These are phyloP conservation scores for Pythium plurisporium DNA, from an alignment of 352 stramenopile genomes.

Conservation along the genomic window DNA sequence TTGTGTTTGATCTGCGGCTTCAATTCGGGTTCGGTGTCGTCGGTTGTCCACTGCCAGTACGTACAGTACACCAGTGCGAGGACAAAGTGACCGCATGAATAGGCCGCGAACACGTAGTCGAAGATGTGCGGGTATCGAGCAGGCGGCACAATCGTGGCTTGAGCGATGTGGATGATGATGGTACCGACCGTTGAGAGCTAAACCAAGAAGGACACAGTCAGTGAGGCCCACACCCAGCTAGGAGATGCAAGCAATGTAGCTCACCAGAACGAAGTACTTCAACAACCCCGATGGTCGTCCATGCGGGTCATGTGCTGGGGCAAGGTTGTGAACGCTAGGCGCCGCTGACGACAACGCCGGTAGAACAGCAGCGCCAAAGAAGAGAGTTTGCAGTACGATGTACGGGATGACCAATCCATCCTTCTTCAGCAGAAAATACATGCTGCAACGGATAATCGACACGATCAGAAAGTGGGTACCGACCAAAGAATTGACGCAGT, in stretches of 20 bases:
- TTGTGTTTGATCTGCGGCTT: background rate
- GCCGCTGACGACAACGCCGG: constrained; percentile 10
- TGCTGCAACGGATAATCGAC: constrained; percentile 34
- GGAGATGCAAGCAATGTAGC: background rate
- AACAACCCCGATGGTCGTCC: constrained; percentile 32
- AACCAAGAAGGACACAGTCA: background rate
- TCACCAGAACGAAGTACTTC: constrained; percentile 49
- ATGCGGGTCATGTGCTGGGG: constrained; percentile 37
- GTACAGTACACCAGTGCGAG: constrained; percentile 71
- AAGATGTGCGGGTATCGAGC: constrained; percentile 75
- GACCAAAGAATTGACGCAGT: background rate
- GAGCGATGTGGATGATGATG: constrained; percentile 48
- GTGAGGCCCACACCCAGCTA: background rate
- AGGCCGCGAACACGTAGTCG: constrained; percentile 80
- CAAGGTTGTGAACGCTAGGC: constrained; percentile 6
- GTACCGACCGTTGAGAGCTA: constrained; percentile 59
- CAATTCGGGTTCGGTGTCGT: constrained; percentile 2
- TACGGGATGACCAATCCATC: constrained; percentile 74
- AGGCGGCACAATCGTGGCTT: constrained; percentile 42
- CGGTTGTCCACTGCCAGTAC: constrained; percentile 77
- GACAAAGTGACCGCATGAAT: constrained; percentile 76
- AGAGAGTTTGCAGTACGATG: constrained; percentile 51
- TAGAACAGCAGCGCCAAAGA: constrained; percentile 37
- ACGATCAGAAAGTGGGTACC: background rate
- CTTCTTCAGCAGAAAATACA: constrained; percentile 85